These are phyloP conservation scores for Phytophthora sojae DNA, from an alignment of 352 stramenopile species.

Conservation along the genomic window DNA sequence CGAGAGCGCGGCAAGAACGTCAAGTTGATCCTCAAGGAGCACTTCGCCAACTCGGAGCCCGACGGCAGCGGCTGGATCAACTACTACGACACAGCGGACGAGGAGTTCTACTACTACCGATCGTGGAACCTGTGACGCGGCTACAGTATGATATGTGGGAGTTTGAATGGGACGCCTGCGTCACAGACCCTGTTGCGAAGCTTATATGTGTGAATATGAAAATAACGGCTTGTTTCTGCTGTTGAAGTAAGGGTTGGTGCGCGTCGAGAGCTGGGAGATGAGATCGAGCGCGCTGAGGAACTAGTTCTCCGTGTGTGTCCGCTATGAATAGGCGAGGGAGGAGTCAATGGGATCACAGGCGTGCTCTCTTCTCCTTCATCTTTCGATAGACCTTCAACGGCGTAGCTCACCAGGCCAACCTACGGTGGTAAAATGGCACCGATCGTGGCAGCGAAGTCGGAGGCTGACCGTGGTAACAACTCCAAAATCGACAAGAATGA, in stretches of 20 bases:
- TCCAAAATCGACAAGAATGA: constrained; percentile 18
- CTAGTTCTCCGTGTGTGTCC: constrained; percentile 10
- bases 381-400: constrained; percentile 5
- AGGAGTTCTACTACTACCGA: constrained; percentile 83
- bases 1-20: constrained; percentile 61
- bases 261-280: not conserved
- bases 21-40: constrained; percentile 69
- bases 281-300: not conserved
- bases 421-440: constrained; percentile 20
- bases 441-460: constrained; percentile 17
- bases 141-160: not conserved
- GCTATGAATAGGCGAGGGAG: constrained; percentile 27
- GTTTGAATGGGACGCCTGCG: constrained; percentile 4
- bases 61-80: constrained; percentile 71
- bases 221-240: constrained; percentile 28
- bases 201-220: constrained; percentile 29
- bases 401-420: not conserved
- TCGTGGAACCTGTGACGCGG: constrained; percentile 62
- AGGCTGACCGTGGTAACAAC: constrained; percentile 27
- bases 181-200: constrained; percentile 6
- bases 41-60: constrained; percentile 77
- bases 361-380: not conserved
- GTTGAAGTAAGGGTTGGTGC: constrained; percentile 6
- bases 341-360: not conserved
- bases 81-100: constrained; percentile 73